Conservation (phyloP, 108 stramenopile genomes). For the Cyclostephanos tholiformis region DNA sequence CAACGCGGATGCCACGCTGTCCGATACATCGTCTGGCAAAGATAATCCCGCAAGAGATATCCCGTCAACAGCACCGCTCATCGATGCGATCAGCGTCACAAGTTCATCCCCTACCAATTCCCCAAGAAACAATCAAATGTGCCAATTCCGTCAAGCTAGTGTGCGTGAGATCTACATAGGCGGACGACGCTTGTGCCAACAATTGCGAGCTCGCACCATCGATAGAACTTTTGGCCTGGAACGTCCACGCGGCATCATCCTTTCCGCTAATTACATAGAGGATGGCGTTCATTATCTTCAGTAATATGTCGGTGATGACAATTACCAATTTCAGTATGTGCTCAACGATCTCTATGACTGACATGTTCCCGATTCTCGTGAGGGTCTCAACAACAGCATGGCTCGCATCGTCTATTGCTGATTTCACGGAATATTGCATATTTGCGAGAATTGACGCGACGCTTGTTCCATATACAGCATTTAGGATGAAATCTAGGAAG, state of each 20-base stretch:
- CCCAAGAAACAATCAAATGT: conserved; percentile 29
- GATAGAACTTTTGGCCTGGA: conserved; percentile 30
- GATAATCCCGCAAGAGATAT: neutral
- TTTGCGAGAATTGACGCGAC: conserved; percentile 13
- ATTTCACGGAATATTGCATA: conserved; percentile 22
- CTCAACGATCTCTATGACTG: conserved; percentile 37
- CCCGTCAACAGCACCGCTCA: conserved; percentile 6
- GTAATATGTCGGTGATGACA: conserved; percentile 31
- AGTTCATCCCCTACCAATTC: conserved; percentile 36
- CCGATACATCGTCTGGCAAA: conserved; percentile 11
- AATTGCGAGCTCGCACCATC: conserved; percentile 21
- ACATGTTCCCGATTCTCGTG: conserved; percentile 23
- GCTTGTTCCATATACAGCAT: conserved; percentile 26
- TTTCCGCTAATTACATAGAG: conserved; percentile 42
- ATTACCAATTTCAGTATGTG: conserved; percentile 27
- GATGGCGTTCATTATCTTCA: conserved; percentile 38
- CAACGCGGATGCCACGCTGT: conserved; percentile 19
- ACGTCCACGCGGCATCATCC: conserved; percentile 27
- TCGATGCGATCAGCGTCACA: conserved; percentile 21
- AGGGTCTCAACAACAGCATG: conserved; percentile 19
- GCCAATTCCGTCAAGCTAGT: conserved; percentile 30
- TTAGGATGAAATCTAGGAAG: conserved; percentile 27
- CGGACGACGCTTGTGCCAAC: conserved; percentile 27
- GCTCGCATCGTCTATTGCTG: conserved; percentile 29
- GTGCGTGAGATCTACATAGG: conserved; percentile 38